Conservation (phyloP, 2,329 filamentous ascomycete species). For the Ceratocystis smalleyi region DNA sequence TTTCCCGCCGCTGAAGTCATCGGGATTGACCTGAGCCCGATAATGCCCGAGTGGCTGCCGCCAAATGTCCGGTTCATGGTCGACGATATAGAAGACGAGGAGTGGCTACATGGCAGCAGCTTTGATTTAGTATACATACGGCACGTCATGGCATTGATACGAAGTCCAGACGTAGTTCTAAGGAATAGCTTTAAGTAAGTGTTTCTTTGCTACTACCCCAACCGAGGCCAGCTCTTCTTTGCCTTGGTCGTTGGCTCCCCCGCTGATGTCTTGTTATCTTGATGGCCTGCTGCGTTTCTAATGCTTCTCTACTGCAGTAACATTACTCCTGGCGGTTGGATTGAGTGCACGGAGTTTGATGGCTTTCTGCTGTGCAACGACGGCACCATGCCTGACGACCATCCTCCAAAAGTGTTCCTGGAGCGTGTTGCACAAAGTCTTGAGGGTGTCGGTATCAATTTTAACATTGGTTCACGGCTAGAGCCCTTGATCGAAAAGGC, state of each 20-base stretch:
- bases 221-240: too few relatives aligned
- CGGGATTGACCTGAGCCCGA: constrained; percentile 31
- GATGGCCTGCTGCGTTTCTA: background rate
- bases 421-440: constrained; percentile 24
- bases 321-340: constrained; percentile 31
- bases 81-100: constrained; percentile 42
- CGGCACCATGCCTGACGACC: constrained; percentile 28
- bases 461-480: constrained; percentile 25
- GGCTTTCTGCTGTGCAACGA: constrained; percentile 30
- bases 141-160: constrained; percentile 35
- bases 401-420: constrained; percentile 25
- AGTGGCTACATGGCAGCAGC: constrained; percentile 34
- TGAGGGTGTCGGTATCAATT: constrained; percentile 27
- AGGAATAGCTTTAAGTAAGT: constrained; percentile 25
- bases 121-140: constrained; percentile 43
- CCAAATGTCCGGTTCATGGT: constrained; percentile 47
- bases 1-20: constrained; percentile 28
- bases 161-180: constrained; percentile 35
- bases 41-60: constrained; percentile 36
- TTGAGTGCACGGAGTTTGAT: constrained; percentile 35
- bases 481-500: constrained; percentile 25
- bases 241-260: background rate
- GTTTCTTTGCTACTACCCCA: background rate
- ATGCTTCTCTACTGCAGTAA: constrained; percentile 16
- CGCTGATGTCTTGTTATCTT: background rate